Base-by-base conservation (phyloP, 441 rosid species). In the Daphne laureola region DNA sequence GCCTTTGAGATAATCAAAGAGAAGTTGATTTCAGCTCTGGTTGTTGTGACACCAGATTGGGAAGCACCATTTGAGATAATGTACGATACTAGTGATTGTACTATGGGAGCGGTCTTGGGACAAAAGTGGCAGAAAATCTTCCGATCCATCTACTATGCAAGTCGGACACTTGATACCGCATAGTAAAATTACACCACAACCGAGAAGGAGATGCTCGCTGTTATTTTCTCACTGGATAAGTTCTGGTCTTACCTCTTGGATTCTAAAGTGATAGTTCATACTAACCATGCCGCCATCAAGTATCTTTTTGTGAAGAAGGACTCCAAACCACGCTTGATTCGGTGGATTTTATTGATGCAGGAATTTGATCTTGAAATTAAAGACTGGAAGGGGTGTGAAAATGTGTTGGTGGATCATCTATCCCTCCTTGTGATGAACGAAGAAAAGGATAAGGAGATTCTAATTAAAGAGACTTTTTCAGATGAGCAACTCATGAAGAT, bases 131-230 rank as follows among this genome's bases (percentile, higher is more conserved):
- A 18, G 0, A 35, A 40, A 0, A 2, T 17, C 13, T 12, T 25
- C 7, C 40, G 31, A 12, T 21, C 31, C 4, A 58, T 44, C 0
- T 58, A 38, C 8, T 48, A 48, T 58, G 31, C 55, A 14, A 13
- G 15, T 43, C 12, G 12, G 17, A 49, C 15, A 0, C n/a, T 49
- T 17, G 31, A 58, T 38, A 36, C 14, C 15, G 14, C 61, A 0
- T 31, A 57, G 15, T 9, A 6, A 3, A 57, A 57, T n/a, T 57
- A 57, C 16, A 2, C 46, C 36, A 48, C 46, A 14, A 58, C 15
- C 3, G 12, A 58, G 17, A 31, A 58, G 26, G 48, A 60, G 31
- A 11, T 60, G 49, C 17, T 51, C 4, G 42, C 15, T 14, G 8
- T 36, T 5, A 38, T 21, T 3, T 50, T 21, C 43, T 5, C 59